These are phyloP conservation scores for Peltaster fructicola DNA, from an alignment of 2,329 filamentous ascomycete species.

Conservation along the genomic window DNA sequence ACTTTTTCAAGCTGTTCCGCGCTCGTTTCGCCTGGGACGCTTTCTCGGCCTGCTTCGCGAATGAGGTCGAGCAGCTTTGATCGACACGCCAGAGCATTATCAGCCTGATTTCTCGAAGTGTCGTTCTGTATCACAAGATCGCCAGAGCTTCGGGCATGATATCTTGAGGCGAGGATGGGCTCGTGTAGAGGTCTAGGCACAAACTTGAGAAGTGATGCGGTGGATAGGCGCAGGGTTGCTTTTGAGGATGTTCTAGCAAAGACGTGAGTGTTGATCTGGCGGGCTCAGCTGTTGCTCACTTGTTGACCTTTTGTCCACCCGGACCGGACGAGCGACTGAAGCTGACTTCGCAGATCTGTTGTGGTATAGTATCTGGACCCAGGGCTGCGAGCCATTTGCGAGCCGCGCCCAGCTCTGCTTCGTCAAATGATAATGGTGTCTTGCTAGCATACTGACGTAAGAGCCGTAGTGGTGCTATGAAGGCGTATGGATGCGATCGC, in stretches of 20 bases:
- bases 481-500: too few species aligned
- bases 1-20: conserved; percentile 37
- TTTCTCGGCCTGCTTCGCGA: conserved; percentile 29
- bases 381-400: conserved; percentile 40
- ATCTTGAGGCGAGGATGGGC: conserved; percentile 35
- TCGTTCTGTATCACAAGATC: conserved; percentile 45
- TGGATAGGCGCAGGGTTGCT: conserved; percentile 41
- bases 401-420: too few species aligned
- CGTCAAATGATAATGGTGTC: too few species aligned
- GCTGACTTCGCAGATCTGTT: conserved; percentile 37
- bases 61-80: conserved; percentile 39
- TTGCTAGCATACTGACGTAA: too few species aligned
- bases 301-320: conserved; percentile 52
- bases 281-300: conserved; percentile 27
- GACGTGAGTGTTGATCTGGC: neutral
- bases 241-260: conserved; percentile 44
- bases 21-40: conserved; percentile 43
- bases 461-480: too few species aligned
- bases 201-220: conserved; percentile 33
- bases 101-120: conserved; percentile 42
- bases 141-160: conserved; percentile 35
- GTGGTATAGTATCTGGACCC: conserved; percentile 36
- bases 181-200: conserved; percentile 37
- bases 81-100: conserved; percentile 43
- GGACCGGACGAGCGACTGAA: conserved; percentile 48